Conservation (phyloP, 345 rosid species). For the Acer yangbiense region DNA sequence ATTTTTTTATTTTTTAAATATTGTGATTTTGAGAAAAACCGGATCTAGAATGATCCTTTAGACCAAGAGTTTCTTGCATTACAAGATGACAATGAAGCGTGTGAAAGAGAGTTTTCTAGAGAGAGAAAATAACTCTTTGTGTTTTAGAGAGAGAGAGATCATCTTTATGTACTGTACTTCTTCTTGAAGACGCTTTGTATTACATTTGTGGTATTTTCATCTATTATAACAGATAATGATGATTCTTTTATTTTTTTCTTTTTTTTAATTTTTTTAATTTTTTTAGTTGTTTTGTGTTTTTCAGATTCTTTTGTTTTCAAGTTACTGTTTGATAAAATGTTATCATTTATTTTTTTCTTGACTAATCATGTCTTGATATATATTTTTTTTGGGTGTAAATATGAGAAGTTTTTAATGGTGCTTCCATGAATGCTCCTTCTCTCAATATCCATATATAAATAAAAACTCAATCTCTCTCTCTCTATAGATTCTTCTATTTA, state of each 20-base stretch:
- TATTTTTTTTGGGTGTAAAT: background rate
- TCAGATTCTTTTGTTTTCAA: background rate
- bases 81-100: conserved; percentile 7
- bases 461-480: too few species aligned
- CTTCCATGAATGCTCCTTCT: conserved; percentile 11
- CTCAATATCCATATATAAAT: background rate
- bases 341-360: background rate
- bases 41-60: conserved; percentile 16
- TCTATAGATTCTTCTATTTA: too few species aligned
- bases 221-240: background rate
- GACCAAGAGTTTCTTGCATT: background rate
- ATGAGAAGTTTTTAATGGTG: conserved; percentile 15
- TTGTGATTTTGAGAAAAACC: too few species aligned
- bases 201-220: background rate
- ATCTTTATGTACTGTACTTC: background rate
- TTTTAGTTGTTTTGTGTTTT: background rate
- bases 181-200: background rate
- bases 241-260: background rate
- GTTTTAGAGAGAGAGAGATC: background rate
- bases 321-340: conserved; percentile 16
- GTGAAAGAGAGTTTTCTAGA: conserved; percentile 1
- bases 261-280: background rate
- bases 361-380: background rate
- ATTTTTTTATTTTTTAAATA: background rate
- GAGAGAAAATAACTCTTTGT: conserved; percentile 4